These are phyloP conservation scores for Leishmania gerbilli DNA, from an alignment of 208 protist species.

Conservation along the genomic window DNA sequence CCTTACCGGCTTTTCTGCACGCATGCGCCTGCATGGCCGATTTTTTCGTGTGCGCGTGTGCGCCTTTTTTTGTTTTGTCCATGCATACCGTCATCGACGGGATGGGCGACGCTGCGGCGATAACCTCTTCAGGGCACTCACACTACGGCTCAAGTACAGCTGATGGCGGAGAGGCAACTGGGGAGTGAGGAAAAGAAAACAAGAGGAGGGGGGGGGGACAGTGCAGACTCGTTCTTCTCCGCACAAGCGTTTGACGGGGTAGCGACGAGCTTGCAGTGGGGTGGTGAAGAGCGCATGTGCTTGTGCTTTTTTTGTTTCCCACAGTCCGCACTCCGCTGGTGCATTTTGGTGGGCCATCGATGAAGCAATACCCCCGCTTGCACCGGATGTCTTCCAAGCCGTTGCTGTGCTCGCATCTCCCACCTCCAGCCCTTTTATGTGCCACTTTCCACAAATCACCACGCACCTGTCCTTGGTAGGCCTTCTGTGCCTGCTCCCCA, in stretches of 20 bases:
- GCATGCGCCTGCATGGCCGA: neutral
- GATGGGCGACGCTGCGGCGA: neutral
- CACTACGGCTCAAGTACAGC: too few relatives aligned
- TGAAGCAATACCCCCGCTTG: neutral
- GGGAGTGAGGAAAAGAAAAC: neutral
- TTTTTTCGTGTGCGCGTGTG: neutral
- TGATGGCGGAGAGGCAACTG: neutral
- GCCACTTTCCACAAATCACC: neutral
- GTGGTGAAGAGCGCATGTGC: neutral
- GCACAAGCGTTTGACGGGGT: neutral
- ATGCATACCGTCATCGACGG: neutral
- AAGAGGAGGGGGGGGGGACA: neutral
- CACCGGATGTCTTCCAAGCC: neutral
- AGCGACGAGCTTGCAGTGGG: neutral
- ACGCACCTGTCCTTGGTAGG: neutral
- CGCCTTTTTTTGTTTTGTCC: neutral
- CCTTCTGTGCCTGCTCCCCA: neutral
- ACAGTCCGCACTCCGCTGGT: neutral
- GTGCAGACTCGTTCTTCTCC: neutral
- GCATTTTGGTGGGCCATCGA: neutral
- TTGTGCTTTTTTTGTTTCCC: neutral
- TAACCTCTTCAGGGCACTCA: neutral
- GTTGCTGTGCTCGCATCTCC: neutral
- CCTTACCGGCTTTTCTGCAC: neutral
- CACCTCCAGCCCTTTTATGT: neutral